Evolutionary conservation across 306 rosid genomes (phyloP).

Genomic region (Corylus heterophylla): DNA sequence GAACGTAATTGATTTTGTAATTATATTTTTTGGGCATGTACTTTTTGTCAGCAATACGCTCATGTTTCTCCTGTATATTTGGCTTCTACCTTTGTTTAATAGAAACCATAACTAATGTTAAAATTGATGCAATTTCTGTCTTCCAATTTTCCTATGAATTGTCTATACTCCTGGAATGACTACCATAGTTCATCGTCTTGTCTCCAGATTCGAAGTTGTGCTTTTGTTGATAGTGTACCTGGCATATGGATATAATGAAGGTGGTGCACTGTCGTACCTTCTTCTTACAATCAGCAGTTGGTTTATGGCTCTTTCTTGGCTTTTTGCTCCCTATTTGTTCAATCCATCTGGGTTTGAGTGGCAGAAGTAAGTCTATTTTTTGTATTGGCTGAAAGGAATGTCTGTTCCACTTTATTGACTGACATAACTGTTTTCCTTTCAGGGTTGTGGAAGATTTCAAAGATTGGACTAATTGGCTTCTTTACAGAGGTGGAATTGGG

Average conservation of each 20-base stretch:
- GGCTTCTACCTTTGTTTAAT: neutral
- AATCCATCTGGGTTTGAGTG: slow-evolving; percentile 98
- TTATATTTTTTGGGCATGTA: neutral
- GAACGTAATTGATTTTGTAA: neutral
- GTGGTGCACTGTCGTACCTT: slow-evolving; percentile 67
- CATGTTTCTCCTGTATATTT: neutral
- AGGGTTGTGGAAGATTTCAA: slow-evolving; percentile 89
- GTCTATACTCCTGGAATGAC: neutral
- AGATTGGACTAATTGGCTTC: slow-evolving; percentile 99
- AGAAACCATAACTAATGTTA: neutral
- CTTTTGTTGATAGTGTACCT: slow-evolving; percentile 75
- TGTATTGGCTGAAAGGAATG: neutral
- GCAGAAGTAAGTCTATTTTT: slow-evolving; percentile 75
- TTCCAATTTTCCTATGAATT: neutral
- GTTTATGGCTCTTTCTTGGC: slow-evolving; percentile 99
- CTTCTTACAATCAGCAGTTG: slow-evolving; percentile 89
- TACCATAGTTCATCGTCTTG: slow-evolving; percentile 20
- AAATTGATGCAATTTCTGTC: slow-evolving; percentile 1
- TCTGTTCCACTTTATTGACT: slow-evolving; percentile 26
- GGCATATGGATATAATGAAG: slow-evolving; percentile 78
- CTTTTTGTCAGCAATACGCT: neutral
- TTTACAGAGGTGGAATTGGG: slow-evolving; percentile 93
- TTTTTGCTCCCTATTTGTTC: slow-evolving; percentile 93
- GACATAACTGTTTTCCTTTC: slow-evolving; percentile 21
- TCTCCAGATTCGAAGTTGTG: slow-evolving; percentile 85